Evolutionary conservation across 805 yeast genomes (phyloP), one percentile per base, ranked within the genome.

Genomic region (Sungouiella thailandica): DNA sequence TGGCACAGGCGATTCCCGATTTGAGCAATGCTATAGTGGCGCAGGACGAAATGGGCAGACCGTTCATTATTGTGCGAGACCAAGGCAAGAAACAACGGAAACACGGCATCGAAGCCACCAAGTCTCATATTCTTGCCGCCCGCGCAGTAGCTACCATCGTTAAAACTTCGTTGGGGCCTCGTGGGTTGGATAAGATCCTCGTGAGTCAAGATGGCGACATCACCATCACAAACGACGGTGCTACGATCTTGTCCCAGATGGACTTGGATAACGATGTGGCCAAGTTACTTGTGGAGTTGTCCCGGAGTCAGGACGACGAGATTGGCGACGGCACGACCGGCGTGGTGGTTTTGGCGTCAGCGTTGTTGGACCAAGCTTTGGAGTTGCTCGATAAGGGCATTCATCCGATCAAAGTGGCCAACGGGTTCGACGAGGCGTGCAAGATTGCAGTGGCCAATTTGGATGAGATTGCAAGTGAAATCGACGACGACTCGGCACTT

Each of bases 271-370:
- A 84, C 60, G 95, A 93, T 64, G 88, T 93, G 49, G 99, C 98
- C 46, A 93, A 93, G 62, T 70, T 93, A 41, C 68, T 93, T 53
- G 99, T 93, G 13, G 96, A 94, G 63, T 73, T 93, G 45, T 83
- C 96, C 19, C 84, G 77, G 58, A 85, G 96, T 17, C 98, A 90
- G 69, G 98, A 90, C 60, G 96, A 93, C 58, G 97, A 90, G 65
- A 87, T 90, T 57, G 98, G 98, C 36, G 98, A 90, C 59, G 98
- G 98, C 55, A 93, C 99, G 18, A 93, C 99, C 4, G 97, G 97
- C 55, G 99, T 93, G 18, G 97, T 93, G 34, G 97, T 93, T 2
- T 68, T 93, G 33, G 97, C 98, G 1, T 84, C 96, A 46, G 95
- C 97, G 2, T 68, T 93, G 44, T 70, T 93, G 39, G 97, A 90